These are phyloP conservation scores for Phalaenopsis hybrid DNA, from an alignment of 116 monocot species.

Conservation along the genomic window DNA sequence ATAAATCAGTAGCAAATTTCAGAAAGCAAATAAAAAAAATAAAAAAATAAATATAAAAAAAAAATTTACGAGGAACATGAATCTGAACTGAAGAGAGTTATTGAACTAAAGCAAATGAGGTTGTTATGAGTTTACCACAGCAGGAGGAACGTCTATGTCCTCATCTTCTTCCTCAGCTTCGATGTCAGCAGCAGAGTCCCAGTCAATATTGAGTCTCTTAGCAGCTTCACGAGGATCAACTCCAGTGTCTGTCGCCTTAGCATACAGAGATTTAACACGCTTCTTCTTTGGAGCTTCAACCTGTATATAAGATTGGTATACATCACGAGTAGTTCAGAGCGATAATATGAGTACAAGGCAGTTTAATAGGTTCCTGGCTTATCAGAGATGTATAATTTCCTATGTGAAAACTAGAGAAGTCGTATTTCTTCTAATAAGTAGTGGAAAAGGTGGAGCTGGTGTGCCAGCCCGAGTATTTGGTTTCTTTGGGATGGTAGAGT, in stretches of 20 bases:
- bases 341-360: background rate
- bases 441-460: no score
- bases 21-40: background rate
- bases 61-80: background rate
- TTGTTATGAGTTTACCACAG: slow-evolving; percentile 36
- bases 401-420: no score
- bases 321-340: background rate
- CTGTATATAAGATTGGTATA: slow-evolving; percentile 17
- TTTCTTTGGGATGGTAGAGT: no score
- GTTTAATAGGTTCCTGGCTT: background rate
- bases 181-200: slow-evolving; percentile 86
- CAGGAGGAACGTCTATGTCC: slow-evolving; percentile 64
- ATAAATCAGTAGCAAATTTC: background rate
- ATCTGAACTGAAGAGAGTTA: background rate
- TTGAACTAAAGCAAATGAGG: background rate
- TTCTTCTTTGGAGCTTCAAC: slow-evolving; percentile 54
- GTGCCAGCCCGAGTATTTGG: no score
- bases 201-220: slow-evolving; percentile 80
- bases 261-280: slow-evolving; percentile 66
- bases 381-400: no score
- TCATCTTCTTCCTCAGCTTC: slow-evolving; percentile 46
- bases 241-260: slow-evolving; percentile 88
- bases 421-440: no score
- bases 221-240: slow-evolving; percentile 69
- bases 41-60: background rate